phyloP scores from a whole-genome alignment of 2,329 filamentous ascomycete species.

The Botrytis tulipae region DNA sequence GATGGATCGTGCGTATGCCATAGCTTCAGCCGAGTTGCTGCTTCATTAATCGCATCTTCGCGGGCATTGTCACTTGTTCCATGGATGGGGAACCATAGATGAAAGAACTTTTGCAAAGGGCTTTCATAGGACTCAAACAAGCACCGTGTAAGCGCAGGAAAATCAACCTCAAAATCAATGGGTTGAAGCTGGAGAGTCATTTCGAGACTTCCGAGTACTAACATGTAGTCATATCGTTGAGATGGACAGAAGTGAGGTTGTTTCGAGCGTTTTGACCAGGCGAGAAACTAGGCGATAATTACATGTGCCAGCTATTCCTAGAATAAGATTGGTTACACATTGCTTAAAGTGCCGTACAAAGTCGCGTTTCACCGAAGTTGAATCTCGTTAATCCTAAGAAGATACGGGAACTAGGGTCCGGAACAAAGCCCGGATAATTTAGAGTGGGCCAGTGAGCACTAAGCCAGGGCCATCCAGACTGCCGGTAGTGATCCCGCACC shows the following conservation, averaged over 20 bases:
- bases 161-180: conserved; percentile 6
- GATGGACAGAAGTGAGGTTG: background rate
- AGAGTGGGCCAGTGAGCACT: background rate
- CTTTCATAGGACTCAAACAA: conserved; percentile 20
- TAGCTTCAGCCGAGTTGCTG: conserved; percentile 19
- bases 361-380: background rate
- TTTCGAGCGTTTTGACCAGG: background rate
- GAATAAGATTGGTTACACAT: background rate
- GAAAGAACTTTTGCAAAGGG: conserved; percentile 14
- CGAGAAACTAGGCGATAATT: background rate
- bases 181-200: conserved; percentile 13
- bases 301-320: background rate
- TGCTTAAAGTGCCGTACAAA: background rate
- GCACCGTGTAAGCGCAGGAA: conserved; percentile 35
- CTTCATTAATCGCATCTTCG: conserved; percentile 21
- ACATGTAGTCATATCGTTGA: background rate
- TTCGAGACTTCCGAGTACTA: background rate
- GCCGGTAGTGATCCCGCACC: background rate
- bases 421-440: background rate
- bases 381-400: background rate
- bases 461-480: background rate
- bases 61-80: conserved; percentile 12
- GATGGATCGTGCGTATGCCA: conserved; percentile 18
- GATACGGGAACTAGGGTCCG: background rate
- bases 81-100: conserved; percentile 18